Evolutionary conservation across 176 grass and related monocot genomes (phyloP), one percentile per base, ranked within the genome.

Genomic region (Avena eriantha): DNA sequence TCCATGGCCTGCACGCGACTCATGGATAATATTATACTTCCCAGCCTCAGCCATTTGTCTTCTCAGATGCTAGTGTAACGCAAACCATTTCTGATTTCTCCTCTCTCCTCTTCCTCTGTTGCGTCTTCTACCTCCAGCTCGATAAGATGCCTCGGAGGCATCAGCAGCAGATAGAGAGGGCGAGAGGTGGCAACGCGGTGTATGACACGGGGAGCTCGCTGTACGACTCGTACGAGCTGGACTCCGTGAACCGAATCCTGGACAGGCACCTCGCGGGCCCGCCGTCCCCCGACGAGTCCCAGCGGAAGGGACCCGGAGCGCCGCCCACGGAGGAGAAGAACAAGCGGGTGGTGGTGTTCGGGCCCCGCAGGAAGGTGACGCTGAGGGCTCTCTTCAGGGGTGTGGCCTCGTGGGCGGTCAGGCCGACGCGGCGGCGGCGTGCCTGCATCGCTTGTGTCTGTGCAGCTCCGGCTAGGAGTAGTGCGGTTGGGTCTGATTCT

Each of bases 201-300:
- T 94, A 89, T 84, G 95, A 97, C 84, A 92, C 84, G 87, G 86
- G 92, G 16, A 97, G 92, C 69, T 93, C 90, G 11, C 82, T 97
- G 23, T 91, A 94, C 39, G 88, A 94, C 90, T 97, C 95, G 10
- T 91, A 91, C 67, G 92, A 94, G 84, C 68, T 97, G 71, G 90
- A 90, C 63, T 92, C 92, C 80, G 35, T 97, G 11, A 82, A 79
- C 50, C 81, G 70, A 36, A 87, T 87, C 60, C 77, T 97, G 53
- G 92, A 94, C 67, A 69, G 73, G 69, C 86, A 85, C 81, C 80
- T 87, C 57, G 49, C 78, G 23, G 51, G 10, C 56, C 73, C 57
- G 86, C 67, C 92, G 22, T 33, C 46, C 66, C 35, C 16, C 5
- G 69, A 26, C 21, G 88, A 50, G 46, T 24, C 82, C 9, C 31